These are phyloP conservation scores for Nitzschia sp. DNA, from an alignment of 108 stramenopile species.

Conservation along the genomic window DNA sequence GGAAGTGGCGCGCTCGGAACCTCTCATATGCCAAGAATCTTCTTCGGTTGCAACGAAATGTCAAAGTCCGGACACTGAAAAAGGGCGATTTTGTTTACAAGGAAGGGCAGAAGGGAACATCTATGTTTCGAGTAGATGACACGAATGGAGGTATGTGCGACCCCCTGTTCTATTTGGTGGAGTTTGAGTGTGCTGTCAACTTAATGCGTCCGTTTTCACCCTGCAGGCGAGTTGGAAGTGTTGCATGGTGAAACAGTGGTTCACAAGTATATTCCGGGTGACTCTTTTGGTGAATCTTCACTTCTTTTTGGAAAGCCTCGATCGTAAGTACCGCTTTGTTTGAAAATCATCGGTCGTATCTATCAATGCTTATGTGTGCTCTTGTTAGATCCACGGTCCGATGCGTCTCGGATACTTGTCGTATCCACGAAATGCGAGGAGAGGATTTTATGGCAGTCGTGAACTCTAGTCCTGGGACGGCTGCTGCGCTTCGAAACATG, in stretches of 20 bases:
- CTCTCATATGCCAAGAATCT: slow-evolving; percentile 69
- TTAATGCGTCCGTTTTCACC: not conserved
- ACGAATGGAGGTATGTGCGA: slow-evolving; percentile 42
- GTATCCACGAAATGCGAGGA: slow-evolving; percentile 65
- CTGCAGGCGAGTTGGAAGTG: slow-evolving; percentile 46
- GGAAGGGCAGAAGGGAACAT: slow-evolving; percentile 64
- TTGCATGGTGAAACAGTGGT: slow-evolving; percentile 43
- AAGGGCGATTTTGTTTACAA: slow-evolving; percentile 70
- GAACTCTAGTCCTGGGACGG: slow-evolving; percentile 57
- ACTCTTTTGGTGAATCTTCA: slow-evolving; percentile 77
- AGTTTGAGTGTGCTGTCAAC: not conserved
- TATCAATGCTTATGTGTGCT: too few relatives aligned
- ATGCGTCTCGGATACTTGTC: slow-evolving; percentile 56
- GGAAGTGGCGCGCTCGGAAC: slow-evolving; percentile 58
- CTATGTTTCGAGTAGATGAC: slow-evolving; percentile 74
- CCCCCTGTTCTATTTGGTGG: not conserved
- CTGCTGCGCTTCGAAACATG: slow-evolving; percentile 55
- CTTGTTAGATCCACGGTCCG: slow-evolving; percentile 56
- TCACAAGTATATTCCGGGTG: slow-evolving; percentile 58
- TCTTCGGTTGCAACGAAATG: slow-evolving; percentile 59
- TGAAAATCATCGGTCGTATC: not conserved
- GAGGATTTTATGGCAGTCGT: slow-evolving; percentile 65
- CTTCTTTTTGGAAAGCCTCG: slow-evolving; percentile 60
- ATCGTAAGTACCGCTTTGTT: slow-evolving; percentile 33
- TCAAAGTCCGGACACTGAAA: slow-evolving; percentile 44